These are phyloP conservation scores for Piper betle DNA, from an alignment of 164 flowering plant species.

Conservation along the genomic window DNA sequence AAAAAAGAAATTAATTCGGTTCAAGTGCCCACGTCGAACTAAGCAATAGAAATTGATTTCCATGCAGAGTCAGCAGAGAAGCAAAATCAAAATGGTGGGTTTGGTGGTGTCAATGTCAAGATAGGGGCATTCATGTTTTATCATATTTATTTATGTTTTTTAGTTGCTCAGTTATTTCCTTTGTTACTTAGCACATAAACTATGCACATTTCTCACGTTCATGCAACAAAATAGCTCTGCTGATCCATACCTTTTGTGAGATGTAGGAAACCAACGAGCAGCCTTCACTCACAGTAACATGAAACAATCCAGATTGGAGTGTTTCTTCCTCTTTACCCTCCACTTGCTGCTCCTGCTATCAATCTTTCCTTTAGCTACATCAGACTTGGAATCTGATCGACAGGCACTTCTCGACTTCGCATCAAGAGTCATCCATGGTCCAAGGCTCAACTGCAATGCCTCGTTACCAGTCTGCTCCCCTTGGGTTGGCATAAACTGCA, in stretches of 20 bases:
- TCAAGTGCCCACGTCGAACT: too few relatives aligned
- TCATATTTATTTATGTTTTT: too few relatives aligned
- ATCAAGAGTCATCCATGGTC: constrained; percentile 36
- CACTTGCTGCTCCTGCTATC: not conserved
- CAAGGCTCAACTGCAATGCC: constrained; percentile 48
- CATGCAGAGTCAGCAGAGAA: too few relatives aligned
- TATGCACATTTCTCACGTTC: too few relatives aligned
- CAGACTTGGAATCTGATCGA: constrained; percentile 45
- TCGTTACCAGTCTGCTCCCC: constrained; percentile 35
- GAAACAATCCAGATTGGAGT: constrained; percentile 11
- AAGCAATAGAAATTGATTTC: too few relatives aligned
- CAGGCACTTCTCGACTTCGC: constrained; percentile 59
- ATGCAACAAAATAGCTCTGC: not conserved
- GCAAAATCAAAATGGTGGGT: not conserved
- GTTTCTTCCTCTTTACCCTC: too few relatives aligned
- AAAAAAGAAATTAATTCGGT: too few relatives aligned
- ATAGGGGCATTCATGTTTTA: not conserved
- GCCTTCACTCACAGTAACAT: constrained; percentile 7
- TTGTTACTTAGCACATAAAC: too few relatives aligned
- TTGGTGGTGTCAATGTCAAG: not conserved
- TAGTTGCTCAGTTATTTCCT: not conserved
- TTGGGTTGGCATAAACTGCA: constrained; percentile 62
- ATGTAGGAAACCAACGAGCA: not conserved
- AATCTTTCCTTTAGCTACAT: constrained; percentile 12
- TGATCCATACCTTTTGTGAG: not conserved